phyloP scores from a whole-genome alignment of 768 basidiomycete species.

The Serendipita sp. region DNA sequence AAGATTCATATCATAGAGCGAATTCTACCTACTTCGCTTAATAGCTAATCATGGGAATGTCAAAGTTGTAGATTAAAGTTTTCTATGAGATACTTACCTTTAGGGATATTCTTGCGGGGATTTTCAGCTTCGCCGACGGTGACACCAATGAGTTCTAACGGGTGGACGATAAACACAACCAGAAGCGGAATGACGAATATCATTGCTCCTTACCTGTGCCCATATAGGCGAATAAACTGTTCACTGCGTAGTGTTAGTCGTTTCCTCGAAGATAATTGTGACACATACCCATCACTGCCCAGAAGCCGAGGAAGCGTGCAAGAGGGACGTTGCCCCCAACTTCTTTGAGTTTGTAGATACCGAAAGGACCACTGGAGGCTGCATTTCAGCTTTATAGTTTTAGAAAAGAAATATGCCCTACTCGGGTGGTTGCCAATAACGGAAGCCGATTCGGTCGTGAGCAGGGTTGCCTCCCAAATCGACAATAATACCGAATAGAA shows the following conservation, averaged over 20 bases:
- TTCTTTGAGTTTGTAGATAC: conserved; percentile 23
- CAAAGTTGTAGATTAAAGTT: background rate
- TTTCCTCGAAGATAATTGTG: background rate
- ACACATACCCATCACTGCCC: conserved; percentile 28
- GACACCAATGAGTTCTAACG: background rate
- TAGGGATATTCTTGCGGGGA: conserved; percentile 57
- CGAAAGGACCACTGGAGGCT: conserved; percentile 7
- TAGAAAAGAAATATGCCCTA: conserved; percentile 27
- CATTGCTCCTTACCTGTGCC: conserved; percentile 41
- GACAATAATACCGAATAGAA: conserved; percentile 33
- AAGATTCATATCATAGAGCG: background rate
- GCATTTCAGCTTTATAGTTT: conserved; percentile 17
- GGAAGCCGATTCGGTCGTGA: conserved; percentile 23
- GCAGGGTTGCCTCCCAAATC: conserved; percentile 38
- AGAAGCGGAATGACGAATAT: background rate
- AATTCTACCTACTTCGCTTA: conserved; percentile 23
- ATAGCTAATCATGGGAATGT: conserved; percentile 28
- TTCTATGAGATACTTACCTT: conserved; percentile 3
- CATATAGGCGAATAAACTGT: conserved; percentile 56
- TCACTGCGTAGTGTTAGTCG: conserved; percentile 27
- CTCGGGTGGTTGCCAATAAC: conserved; percentile 29
- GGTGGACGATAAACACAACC: background rate
- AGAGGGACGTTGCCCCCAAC: conserved; percentile 22
- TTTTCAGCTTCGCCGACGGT: conserved; percentile 41
- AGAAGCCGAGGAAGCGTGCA: conserved; percentile 52